phyloP scores from a whole-genome alignment of 805 yeast species.

The Metschnikowia hibisci region DNA sequence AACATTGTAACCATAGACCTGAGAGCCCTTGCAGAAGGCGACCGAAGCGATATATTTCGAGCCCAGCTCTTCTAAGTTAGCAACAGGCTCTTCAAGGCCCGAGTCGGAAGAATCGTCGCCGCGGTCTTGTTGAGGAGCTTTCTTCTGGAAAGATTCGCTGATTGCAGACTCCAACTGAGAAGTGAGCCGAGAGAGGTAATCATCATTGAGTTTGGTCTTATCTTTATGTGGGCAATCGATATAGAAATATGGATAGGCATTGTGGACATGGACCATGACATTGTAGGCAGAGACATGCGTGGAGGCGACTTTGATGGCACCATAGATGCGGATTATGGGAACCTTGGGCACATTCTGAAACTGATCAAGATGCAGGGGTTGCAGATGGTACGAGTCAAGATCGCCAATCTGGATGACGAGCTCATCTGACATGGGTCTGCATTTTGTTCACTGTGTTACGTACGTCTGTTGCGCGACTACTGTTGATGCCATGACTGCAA shows the following conservation, averaged over 20 bases:
- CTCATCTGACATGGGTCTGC: conserved; percentile 12
- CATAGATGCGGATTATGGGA: conserved; percentile 78
- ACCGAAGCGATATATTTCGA: conserved; percentile 54
- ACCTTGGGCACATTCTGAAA: conserved; percentile 45
- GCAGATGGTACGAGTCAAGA: conserved; percentile 62
- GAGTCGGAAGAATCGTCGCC: conserved; percentile 11
- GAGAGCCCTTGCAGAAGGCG: conserved; percentile 65
- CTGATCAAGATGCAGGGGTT: conserved; percentile 53
- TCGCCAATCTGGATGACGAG: conserved; percentile 51
- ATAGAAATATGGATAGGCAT: conserved; percentile 77
- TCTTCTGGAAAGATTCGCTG: conserved; percentile 33
- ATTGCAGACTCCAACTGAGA: conserved; percentile 43
- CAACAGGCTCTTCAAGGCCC: conserved; percentile 8
- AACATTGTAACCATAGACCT: conserved; percentile 79
- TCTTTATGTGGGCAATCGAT: conserved; percentile 51
- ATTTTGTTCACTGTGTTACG: neutral
- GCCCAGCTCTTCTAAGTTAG: neutral
- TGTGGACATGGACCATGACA: conserved; percentile 68
- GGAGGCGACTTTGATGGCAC: conserved; percentile 54
- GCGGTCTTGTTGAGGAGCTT: conserved; percentile 10
- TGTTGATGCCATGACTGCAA: no score
- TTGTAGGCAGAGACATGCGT: conserved; percentile 22
- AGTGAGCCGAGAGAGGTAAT: conserved; percentile 39
- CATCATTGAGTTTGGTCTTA: conserved; percentile 14
- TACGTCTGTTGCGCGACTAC: no score